Evolutionary conservation across 1,139 yeast species (phyloP).

Genomic region (Williopsis jadinii): DNA sequence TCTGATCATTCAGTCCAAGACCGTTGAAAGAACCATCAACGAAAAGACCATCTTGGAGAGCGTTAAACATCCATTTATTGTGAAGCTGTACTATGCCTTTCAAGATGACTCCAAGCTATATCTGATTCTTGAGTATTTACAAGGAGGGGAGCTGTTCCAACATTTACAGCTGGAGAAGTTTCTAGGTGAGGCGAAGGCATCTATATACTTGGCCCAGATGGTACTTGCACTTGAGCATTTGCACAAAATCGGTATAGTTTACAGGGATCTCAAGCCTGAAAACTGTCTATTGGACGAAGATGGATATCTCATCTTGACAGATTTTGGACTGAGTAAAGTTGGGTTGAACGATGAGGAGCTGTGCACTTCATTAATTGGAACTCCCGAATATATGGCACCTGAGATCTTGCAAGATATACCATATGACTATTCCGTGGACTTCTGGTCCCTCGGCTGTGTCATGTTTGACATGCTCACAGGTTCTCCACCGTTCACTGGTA

Average conservation of each 20-base stretch:
- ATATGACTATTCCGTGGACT: constrained; percentile 86
- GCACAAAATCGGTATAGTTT: constrained; percentile 79
- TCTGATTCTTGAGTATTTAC: constrained; percentile 75
- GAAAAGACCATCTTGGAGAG: constrained; percentile 66
- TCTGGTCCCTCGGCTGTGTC: constrained; percentile 97
- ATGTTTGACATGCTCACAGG: constrained; percentile 85
- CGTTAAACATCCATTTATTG: constrained; percentile 81
- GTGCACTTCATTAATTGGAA: constrained; percentile 79
- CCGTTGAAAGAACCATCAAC: constrained; percentile 20
- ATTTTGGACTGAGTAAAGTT: constrained; percentile 85
- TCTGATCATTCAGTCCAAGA: constrained; percentile 37
- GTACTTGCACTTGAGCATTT: constrained; percentile 74
- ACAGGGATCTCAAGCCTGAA: constrained; percentile 90
- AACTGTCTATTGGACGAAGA: constrained; percentile 75
- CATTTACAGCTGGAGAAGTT: constrained; percentile 55
- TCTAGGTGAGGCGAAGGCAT: constrained; percentile 60
- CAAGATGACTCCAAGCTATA: constrained; percentile 81
- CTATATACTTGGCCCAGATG: constrained; percentile 84
- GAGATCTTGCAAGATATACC: constrained; percentile 80
- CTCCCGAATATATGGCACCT: constrained; percentile 97
- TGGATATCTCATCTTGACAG: constrained; percentile 84
- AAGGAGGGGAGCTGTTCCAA: constrained; percentile 89
- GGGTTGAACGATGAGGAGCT: constrained; percentile 39
- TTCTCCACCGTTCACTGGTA: constrained; percentile 91
- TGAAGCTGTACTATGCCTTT: constrained; percentile 80